These are phyloP conservation scores for Pichia insulana DNA, from an alignment of 805 yeast genomes.

Conservation along the genomic window DNA sequence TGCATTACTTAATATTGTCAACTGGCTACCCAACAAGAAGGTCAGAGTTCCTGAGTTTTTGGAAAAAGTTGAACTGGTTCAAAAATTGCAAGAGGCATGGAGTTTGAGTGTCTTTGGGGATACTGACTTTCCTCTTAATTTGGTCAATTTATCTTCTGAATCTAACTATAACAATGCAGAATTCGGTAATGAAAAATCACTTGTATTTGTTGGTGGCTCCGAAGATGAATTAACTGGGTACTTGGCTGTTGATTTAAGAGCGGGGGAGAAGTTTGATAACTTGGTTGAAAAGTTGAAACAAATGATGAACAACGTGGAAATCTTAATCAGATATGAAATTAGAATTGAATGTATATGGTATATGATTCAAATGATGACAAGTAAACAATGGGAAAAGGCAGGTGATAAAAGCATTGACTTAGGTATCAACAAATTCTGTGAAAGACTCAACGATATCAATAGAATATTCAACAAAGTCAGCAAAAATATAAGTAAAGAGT, in stretches of 20 bases:
- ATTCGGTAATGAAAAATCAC: not conserved
- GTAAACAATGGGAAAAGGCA: constrained; percentile 5
- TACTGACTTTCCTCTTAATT: constrained; percentile 6
- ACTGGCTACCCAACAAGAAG: constrained; percentile 52
- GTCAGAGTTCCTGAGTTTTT: constrained; percentile 26
- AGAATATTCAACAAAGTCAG: constrained; percentile 10
- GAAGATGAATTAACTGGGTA: constrained; percentile 8
- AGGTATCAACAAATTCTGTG: constrained; percentile 13
- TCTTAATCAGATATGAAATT: constrained; percentile 50
- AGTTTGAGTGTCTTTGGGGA: constrained; percentile 13
- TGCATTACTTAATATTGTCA: constrained; percentile 46
- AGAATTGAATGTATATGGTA: constrained; percentile 23
- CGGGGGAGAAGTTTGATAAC: constrained; percentile 30
- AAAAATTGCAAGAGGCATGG: constrained; percentile 26
- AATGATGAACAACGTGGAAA: constrained; percentile 31
- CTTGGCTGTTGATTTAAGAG: constrained; percentile 23
- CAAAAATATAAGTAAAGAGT: constrained; percentile 4
- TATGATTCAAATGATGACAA: constrained; percentile 11
- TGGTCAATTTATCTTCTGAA: constrained; percentile 1
- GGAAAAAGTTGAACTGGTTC: constrained; percentile 11
- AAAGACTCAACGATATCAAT: constrained; percentile 9
- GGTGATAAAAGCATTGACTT: constrained; percentile 12
- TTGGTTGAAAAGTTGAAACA: constrained; percentile 28
- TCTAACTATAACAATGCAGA: not conserved
- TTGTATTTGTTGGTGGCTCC: not conserved